Conservation (phyloP, 2,329 filamentous ascomycete species). For the Colletotrichum eleusines region DNA sequence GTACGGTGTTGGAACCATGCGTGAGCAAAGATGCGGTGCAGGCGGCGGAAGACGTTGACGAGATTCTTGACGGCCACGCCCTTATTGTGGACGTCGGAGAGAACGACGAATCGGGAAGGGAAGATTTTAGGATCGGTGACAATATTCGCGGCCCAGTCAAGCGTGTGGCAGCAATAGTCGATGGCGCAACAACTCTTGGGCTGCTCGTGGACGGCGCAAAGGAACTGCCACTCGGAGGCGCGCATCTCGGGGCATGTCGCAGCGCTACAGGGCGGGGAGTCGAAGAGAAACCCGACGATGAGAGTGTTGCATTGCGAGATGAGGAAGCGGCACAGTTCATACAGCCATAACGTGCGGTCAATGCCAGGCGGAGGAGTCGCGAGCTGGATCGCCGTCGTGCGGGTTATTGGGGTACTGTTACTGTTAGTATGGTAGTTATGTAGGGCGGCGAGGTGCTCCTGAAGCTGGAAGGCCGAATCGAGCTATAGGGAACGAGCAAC, state of each 20-base stretch:
- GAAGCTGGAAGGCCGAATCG: conserved; percentile 95
- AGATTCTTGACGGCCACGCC: conserved; percentile 81
- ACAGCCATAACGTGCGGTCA: conserved; percentile 93
- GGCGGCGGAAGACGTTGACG: conserved; percentile 92
- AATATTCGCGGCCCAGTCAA: conserved; percentile 96
- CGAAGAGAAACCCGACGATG: conserved; percentile 92
- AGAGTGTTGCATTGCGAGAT: conserved; percentile 94
- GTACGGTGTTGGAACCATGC: conserved; percentile 98
- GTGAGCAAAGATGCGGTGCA: conserved; percentile 97
- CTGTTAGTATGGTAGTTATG: conserved; percentile 83
- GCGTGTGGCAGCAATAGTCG: conserved; percentile 98
- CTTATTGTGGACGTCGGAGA: conserved; percentile 69
- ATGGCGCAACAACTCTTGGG: conserved; percentile 98
- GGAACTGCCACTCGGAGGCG: conserved; percentile 98
- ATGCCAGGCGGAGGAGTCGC: conserved; percentile 84
- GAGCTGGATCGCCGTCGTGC: conserved; percentile 79
- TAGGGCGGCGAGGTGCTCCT: conserved; percentile 94
- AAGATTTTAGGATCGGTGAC: conserved; percentile 96
- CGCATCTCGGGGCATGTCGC: conserved; percentile 97
- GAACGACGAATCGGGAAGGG: conserved; percentile 80
- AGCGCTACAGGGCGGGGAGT: conserved; percentile 88
- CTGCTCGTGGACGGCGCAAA: conserved; percentile 96
- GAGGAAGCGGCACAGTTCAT: conserved; percentile 96
- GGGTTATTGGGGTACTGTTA: conserved; percentile 78
- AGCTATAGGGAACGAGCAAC: conserved; percentile 67